A percentile compares a stretch with the other conserved stretches of the same genome.
Conservation (phyloP, 495 filamentous ascomycete species). For the Penicillium crystallinum region DNA sequence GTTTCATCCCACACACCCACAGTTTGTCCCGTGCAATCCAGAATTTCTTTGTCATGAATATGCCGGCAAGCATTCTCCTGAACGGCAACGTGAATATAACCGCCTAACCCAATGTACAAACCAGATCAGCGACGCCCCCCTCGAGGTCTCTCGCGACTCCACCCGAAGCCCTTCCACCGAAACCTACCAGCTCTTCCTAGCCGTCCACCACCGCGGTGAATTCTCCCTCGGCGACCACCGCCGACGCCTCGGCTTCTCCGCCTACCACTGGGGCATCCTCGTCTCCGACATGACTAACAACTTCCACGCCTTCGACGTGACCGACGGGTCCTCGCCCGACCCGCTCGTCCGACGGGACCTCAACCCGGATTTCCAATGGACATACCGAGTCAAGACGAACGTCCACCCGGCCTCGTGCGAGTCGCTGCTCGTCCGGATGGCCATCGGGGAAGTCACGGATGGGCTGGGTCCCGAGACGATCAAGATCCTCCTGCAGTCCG, state of each 20-base stretch:
- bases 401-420: not conserved
- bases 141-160: not conserved
- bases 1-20: not conserved
- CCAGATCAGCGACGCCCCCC: not conserved
- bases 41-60: not conserved
- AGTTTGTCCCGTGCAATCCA: not conserved
- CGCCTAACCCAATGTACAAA: not conserved
- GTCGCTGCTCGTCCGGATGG: not conserved
- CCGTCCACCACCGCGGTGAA: slow-evolving; percentile 14
- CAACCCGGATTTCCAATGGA: slow-evolving; percentile 2
- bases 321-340: slow-evolving; percentile 1
- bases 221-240: slow-evolving; percentile 14
- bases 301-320: slow-evolving; percentile 3
- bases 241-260: slow-evolving; percentile 3
- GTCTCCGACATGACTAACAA: not conserved
- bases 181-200: slow-evolving; percentile 10
- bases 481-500: not conserved
- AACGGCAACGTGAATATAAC: not conserved
- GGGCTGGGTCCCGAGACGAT: not conserved
- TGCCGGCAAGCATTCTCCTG: not conserved
- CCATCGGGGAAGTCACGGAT: not conserved
- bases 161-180: not conserved
- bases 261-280: slow-evolving; percentile 20
- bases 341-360: not conserved
- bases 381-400: not conserved